Conservation (phyloP, 371 early-diverging fungal species). For the Zychaea mexicana region DNA sequence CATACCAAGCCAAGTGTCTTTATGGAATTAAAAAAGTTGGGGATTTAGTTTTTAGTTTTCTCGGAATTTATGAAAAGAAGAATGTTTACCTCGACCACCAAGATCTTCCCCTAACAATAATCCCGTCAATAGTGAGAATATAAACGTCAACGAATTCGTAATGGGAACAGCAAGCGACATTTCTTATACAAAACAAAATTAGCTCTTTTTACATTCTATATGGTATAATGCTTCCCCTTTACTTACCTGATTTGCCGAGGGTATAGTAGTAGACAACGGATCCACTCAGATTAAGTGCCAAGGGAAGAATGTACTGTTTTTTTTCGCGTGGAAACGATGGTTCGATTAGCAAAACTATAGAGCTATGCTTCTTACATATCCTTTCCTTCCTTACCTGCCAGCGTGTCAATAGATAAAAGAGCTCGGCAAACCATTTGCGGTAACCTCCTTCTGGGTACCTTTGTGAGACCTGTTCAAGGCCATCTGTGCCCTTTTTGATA, state of each 20-base stretch:
- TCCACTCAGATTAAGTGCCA: slow-evolving; percentile 86
- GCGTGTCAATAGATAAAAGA: slow-evolving; percentile 77
- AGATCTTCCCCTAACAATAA: slow-evolving; percentile 77
- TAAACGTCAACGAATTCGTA: slow-evolving; percentile 87
- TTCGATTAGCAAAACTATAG: no score
- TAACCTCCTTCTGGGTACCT: slow-evolving; percentile 49
- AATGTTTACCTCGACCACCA: slow-evolving; percentile 50
- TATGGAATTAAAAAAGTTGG: no score
- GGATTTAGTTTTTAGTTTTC: no score
- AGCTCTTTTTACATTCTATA: no score
- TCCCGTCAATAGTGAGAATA: slow-evolving; percentile 84
- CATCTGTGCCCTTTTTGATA: slow-evolving; percentile 85
- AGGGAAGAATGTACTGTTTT: slow-evolving; percentile 79
- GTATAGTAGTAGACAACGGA: slow-evolving; percentile 91
- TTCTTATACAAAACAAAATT: slow-evolving; percentile 44
- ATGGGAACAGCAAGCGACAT: slow-evolving; percentile 93
- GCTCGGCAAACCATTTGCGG: slow-evolving; percentile 67
- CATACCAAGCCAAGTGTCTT: slow-evolving; percentile 17
- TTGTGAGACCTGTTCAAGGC: slow-evolving; percentile 68
- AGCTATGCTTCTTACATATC: no score
- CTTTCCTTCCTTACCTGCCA: slow-evolving; percentile 90
- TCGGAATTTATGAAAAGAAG: background rate
- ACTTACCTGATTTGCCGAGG: slow-evolving; percentile 72
- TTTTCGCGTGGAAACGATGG: no score
- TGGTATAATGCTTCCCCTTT: no score